These are phyloP conservation scores for Dalechampia spathulata DNA, from an alignment of 441 rosid genomes.

Conservation along the genomic window DNA sequence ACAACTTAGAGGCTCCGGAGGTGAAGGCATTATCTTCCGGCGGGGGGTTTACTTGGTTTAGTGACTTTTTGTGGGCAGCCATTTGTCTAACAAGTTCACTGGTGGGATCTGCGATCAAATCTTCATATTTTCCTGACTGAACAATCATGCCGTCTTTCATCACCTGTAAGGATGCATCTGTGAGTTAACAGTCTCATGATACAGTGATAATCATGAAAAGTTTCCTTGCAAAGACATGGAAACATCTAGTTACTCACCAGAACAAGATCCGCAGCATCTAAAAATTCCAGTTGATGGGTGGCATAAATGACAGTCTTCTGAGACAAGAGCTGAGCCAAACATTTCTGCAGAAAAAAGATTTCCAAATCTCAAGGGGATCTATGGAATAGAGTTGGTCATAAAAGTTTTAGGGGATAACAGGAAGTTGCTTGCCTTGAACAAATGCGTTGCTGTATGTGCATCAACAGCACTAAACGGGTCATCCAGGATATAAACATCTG, in stretches of 20 bases:
- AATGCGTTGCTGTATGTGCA: conserved; percentile 60
- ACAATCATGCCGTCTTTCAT: conserved; percentile 52
- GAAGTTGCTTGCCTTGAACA: conserved; percentile 40
- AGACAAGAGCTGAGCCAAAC: conserved; percentile 46
- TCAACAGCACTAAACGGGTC: conserved; percentile 81
- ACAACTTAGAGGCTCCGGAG: conserved; percentile 10
- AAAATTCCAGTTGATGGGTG: conserved; percentile 70
- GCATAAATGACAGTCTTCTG: conserved; percentile 57
- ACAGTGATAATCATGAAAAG: too few relatives aligned
- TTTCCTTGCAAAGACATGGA: not conserved
- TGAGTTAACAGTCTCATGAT: not conserved
- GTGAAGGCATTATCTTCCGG: conserved; percentile 14
- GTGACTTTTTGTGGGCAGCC: conserved; percentile 44
- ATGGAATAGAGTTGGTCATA: not conserved
- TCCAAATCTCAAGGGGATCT: not conserved
- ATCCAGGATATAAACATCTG: conserved; percentile 67
- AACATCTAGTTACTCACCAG: conserved; percentile 30
- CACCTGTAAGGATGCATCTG: conserved; percentile 28
- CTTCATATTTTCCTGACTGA: conserved; percentile 54
- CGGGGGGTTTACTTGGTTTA: conserved; percentile 39
- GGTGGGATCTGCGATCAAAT: conserved; percentile 28
- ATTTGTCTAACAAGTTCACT: conserved; percentile 51
- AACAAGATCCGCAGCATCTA: conserved; percentile 62
- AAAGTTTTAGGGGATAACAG: not conserved
- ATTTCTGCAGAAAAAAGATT: conserved; percentile 37